Percentiles rank a stretch among this genome's conserved stretches.
Conservation (phyloP, 1,139 yeast species). For the Pneumocystis oryctolagi region DNA sequence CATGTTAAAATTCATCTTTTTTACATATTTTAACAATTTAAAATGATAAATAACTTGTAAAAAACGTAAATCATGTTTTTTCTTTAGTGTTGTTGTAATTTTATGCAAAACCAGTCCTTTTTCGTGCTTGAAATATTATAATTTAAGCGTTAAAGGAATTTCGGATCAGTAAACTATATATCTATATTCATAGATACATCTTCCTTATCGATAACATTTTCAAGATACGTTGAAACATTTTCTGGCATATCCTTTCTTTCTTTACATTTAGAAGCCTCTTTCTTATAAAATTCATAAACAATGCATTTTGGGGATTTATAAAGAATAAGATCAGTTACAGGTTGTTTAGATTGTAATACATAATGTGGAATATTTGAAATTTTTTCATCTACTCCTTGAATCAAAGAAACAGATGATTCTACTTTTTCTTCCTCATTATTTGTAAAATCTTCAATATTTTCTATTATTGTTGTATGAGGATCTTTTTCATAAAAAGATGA, state of each 20-base stretch:
- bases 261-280: neutral
- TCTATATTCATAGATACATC: neutral
- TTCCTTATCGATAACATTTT: neutral
- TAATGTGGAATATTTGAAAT: neutral
- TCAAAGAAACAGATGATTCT: neutral
- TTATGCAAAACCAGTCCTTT: too few relatives aligned
- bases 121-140: neutral
- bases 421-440: neutral
- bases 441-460: conserved; percentile 6
- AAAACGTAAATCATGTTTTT: too few relatives aligned
- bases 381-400: neutral
- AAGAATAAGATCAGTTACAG: neutral
- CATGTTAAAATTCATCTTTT: too few relatives aligned
- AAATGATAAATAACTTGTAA: too few relatives aligned
- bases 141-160: neutral
- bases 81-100: too few relatives aligned
- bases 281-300: neutral
- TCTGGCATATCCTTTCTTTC: too few relatives aligned
- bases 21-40: too few relatives aligned
- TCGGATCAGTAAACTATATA: neutral
- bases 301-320: neutral
- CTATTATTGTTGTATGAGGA: conserved; percentile 9
- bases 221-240: neutral
- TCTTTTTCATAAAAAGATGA: conserved; percentile 7
- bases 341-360: neutral